Evolutionary conservation across 257 asterid species (phyloP).

Genomic region (Craterostigma plantagineum): DNA sequence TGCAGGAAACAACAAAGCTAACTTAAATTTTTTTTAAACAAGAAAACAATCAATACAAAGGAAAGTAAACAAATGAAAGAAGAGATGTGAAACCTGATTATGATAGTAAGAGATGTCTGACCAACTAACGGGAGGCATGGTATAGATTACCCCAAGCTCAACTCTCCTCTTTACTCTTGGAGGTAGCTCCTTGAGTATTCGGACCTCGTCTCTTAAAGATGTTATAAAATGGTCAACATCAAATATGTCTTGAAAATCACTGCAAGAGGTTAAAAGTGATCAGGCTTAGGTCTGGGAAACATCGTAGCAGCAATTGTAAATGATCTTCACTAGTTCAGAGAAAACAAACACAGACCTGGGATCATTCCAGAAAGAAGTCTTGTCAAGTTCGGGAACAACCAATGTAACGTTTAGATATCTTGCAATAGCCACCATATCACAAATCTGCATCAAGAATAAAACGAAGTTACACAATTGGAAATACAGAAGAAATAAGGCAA

Average conservation of each 20-base stretch:
- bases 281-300: slow-evolving; percentile 3
- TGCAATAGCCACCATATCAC: slow-evolving; percentile 97
- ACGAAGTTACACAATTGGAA: too few species aligned
- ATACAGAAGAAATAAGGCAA: slow-evolving; percentile 1
- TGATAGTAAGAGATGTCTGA: slow-evolving; percentile 83
- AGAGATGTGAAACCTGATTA: slow-evolving; percentile 37
- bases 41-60: neutral
- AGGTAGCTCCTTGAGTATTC: slow-evolving; percentile 81
- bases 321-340: too few species aligned
- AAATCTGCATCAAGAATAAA: slow-evolving; percentile 34
- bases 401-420: slow-evolving; percentile 82
- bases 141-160: slow-evolving; percentile 49
- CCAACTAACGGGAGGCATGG: slow-evolving; percentile 95
- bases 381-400: slow-evolving; percentile 93
- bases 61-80: neutral
- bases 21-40: neutral
- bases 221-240: slow-evolving; percentile 86
- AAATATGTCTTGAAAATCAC: slow-evolving; percentile 88
- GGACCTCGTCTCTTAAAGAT: slow-evolving; percentile 89
- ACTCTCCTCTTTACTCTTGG: slow-evolving; percentile 80
- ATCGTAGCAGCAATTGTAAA: neutral
- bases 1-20: slow-evolving; percentile 14
- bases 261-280: slow-evolving; percentile 17
- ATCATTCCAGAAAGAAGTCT: slow-evolving; percentile 95
- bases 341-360: slow-evolving; percentile 44